These are phyloP conservation scores for Boletus sp. DNA, from an alignment of 768 basidiomycete genomes.

Conservation along the genomic window DNA sequence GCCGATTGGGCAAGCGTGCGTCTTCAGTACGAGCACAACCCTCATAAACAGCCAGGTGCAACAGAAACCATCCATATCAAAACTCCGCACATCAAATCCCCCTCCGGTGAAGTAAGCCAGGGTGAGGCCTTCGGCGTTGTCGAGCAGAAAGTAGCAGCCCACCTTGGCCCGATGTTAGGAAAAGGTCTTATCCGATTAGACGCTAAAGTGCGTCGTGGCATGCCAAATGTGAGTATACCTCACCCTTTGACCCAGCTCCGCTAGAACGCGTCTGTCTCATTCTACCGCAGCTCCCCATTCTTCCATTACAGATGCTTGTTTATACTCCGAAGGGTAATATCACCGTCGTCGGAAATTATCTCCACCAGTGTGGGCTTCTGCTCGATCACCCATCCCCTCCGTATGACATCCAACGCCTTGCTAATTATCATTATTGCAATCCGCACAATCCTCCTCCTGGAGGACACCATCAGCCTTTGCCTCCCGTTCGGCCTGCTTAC, in stretches of 20 bases:
- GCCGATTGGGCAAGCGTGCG: slow-evolving; percentile 69
- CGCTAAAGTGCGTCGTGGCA: slow-evolving; percentile 67
- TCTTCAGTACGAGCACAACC: slow-evolving; percentile 67
- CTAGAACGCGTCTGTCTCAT: slow-evolving; percentile 20
- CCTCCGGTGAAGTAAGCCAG: slow-evolving; percentile 50
- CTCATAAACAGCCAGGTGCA: slow-evolving; percentile 45
- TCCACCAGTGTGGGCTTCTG: slow-evolving; percentile 64
- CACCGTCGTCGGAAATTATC: slow-evolving; percentile 70
- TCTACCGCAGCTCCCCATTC: slow-evolving; percentile 64
- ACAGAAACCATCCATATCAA: slow-evolving; percentile 80
- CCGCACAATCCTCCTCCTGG: slow-evolving; percentile 84
- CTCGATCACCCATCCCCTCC: slow-evolving; percentile 79
- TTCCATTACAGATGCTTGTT: slow-evolving; percentile 82
- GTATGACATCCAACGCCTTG: slow-evolving; percentile 58
- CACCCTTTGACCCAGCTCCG: slow-evolving; percentile 12
- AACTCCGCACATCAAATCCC: slow-evolving; percentile 51
- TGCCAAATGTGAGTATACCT: slow-evolving; percentile 52
- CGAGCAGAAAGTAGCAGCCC: slow-evolving; percentile 80
- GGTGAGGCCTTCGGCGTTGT: slow-evolving; percentile 81
- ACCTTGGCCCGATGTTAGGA: slow-evolving; percentile 80
- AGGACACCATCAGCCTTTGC: slow-evolving; percentile 48
- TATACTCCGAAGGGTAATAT: slow-evolving; percentile 96
- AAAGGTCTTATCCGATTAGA: slow-evolving; percentile 82
- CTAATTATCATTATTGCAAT: slow-evolving; percentile 76
- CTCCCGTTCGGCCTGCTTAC: slow-evolving; percentile 43